Evolutionary conservation across 192 early-diverging fungal species (phyloP), one percentile per base, ranked within the genome.

Genomic region (Coemansia sp.): DNA sequence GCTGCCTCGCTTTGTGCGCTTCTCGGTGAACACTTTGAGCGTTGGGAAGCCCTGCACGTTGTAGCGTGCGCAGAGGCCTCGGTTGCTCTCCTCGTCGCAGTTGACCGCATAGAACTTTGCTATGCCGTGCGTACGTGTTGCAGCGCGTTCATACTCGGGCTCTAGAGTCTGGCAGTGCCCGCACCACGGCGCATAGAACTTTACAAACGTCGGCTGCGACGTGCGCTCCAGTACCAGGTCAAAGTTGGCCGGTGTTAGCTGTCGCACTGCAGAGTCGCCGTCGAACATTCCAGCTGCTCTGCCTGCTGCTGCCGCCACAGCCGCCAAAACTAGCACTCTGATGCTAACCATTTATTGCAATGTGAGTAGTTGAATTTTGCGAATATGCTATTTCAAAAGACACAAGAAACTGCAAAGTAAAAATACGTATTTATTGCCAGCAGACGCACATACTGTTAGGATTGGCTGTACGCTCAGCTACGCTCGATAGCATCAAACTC

Each of bases 141-240:
- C 96, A 0, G 90, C 96, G 39, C 91, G 92, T 63, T 94, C 90
- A 83, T 93, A 98, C 50, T 91, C 90, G 15, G 94, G 94, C 17
- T 85, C 89, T 62, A 94, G 66, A 22, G 81, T 90, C 83, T 95
- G 86, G 74, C 96, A 98, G 77, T 96, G 91, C 19, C 94, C 94
- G 77, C 94, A 95, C 92, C 96, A 98, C 25, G 96, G 96, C 10
- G 94, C 96, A 67, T 89, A 97, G 74, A 98, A 98, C 72, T 96
- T 93, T 21, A 92, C 91, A 60, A 94, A 85, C 14, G 92, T 93
- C 7, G 90, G 84, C 67, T 93, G 73, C 8, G 89, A 79, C 62
- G 89, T 85, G 4, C 73, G 70, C n/a, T 83, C 62, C 68, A 93
- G 70, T 29, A 79, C 78, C 0, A 65, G 60, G 22, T 83, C 72